Evolutionary conservation across 306 rosid species (phyloP).

Genomic region (Gynostemma pentaphyllum): DNA sequence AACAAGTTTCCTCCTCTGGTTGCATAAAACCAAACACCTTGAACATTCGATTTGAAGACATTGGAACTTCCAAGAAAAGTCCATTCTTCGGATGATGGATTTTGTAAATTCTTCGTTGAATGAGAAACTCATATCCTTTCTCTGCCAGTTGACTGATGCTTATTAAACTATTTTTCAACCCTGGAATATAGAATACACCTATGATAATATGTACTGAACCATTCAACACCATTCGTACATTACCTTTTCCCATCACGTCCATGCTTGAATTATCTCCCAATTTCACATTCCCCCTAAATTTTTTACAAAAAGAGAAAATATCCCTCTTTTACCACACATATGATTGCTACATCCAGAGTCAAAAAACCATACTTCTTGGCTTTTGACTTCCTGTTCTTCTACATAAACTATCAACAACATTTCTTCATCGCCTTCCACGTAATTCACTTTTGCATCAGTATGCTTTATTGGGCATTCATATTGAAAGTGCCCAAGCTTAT

Average conservation of each 20-base stretch:
- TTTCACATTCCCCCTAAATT: not conserved
- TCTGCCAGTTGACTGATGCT: no score
- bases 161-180: not conserved
- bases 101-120: not conserved
- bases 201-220: not conserved
- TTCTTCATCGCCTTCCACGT: not conserved
- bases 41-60: not conserved
- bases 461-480: not conserved
- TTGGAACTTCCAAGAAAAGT: not conserved
- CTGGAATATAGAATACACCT: not conserved
- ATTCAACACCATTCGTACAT: not conserved
- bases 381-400: no score
- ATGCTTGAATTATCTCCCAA: no score
- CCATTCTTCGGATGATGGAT: not conserved
- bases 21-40: no score
- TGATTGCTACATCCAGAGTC: no score
- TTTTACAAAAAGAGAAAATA: not conserved
- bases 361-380: no score
- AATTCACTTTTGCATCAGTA: not conserved
- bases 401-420: not conserved
- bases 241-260: no score
- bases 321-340: no score
- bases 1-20: no score
- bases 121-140: no score
- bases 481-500: conserved; percentile 1